Base-by-base conservation (phyloP, 2,329 filamentous ascomycete genomes). In the Fusarium foetens region DNA sequence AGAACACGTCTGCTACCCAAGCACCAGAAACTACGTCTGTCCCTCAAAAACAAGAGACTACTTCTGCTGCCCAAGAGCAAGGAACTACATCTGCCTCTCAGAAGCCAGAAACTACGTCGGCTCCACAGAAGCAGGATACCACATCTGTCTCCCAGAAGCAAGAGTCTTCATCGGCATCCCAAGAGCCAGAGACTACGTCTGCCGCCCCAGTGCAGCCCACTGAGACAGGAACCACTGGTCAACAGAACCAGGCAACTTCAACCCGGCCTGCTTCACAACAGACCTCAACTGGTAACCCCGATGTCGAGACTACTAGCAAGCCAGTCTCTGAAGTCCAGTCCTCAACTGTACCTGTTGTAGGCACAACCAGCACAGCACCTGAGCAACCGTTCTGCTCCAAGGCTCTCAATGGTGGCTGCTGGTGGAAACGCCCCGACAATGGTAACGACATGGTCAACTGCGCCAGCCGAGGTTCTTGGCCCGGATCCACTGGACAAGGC, bases 371-470 rank as follows among this genome's bases (percentile, higher is more conserved):
- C 21, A 55, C 46, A 14, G 27, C 39, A 0, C 16, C 39, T 0
- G 39, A 65, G 5, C 23, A 42, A 0, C 46, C 62, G 0, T 65
- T 65, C 27, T 65, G 62, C n/a, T 65, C 62, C 3, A 65, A 65
- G 27, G 39, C 62, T 11, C 59, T 65, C 4, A 64, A 65, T 4
- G 62, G 62, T 1, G 62, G 62, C 17, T 65, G 62, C 21, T 64
- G 62, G 59, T 65, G 62, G 62, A 65, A 65, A 29, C 59, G 23
- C 5, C 62, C 54, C 1, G 41, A 58, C 1, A 58, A 49, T 1
- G 54, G 54, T 8, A 19, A 58, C 6, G 54, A 58, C 6, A 58
- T 58, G n/a, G 23, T 55, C 7, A 62, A 52, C 5, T 65, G 62
- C 5, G 59, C 48, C 3, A 57, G 41, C 27, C 35, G 62, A 21